Conservation (phyloP, 208 protist genomes). For the Paratrypanosoma confusum region DNA sequence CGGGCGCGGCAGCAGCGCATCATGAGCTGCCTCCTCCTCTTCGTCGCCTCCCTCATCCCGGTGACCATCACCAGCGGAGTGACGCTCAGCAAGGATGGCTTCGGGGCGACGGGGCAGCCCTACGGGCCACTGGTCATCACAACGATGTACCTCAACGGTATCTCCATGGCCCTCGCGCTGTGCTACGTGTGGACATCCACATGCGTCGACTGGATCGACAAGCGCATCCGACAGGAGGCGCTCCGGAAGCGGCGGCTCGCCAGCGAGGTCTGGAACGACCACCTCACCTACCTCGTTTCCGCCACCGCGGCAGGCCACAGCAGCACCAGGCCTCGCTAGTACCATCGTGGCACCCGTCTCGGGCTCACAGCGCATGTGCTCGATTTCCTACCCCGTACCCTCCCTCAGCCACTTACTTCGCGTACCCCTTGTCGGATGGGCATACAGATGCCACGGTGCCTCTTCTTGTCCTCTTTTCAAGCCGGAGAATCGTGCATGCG, state of each 20-base stretch:
- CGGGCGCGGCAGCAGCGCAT: neutral
- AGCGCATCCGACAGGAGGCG: neutral
- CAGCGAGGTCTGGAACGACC: constrained; percentile 1
- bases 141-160: constrained; percentile 4
- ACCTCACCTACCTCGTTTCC: constrained; percentile 4
- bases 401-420: no score
- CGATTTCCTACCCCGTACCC: no score
- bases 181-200: constrained; percentile 6
- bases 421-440: no score
- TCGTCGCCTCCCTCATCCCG: constrained; percentile 4
- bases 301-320: neutral
- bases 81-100: constrained; percentile 1
- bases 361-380: no score
- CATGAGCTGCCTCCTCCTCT: constrained; percentile 1
- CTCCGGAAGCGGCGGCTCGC: constrained; percentile 1
- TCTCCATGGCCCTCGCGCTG: neutral
- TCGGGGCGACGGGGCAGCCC: neutral
- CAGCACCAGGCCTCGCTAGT: no score
- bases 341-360: no score
- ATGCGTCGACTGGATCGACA: constrained; percentile 12
- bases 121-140: constrained; percentile 1
- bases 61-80: constrained; percentile 5
- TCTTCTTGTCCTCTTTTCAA: no score
- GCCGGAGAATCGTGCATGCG: no score
- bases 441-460: no score